Percentiles rank a stretch among this genome's conserved stretches.
Conservation (phyloP, 208 protist species). For the Phytomonas sp. region DNA sequence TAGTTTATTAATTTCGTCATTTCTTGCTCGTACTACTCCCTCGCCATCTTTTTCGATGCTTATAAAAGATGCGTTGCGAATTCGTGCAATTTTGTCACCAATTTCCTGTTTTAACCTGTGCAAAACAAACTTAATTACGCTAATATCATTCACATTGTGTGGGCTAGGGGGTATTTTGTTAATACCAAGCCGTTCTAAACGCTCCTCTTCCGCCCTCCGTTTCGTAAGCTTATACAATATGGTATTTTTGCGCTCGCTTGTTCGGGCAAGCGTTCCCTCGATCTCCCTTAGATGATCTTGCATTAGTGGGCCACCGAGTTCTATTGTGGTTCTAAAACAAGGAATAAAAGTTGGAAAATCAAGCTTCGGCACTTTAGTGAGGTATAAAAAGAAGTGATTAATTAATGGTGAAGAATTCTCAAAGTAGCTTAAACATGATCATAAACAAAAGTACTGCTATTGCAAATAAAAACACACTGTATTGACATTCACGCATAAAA, state of each 20-base stretch:
- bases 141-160: constrained; percentile 36
- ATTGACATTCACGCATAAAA: too few species aligned
- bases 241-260: constrained; percentile 70
- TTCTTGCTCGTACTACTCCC: constrained; percentile 51
- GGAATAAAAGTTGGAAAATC: background rate
- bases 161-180: constrained; percentile 62
- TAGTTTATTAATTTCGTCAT: constrained; percentile 73
- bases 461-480: too few species aligned
- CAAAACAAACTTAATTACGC: constrained; percentile 61
- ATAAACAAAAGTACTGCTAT: background rate
- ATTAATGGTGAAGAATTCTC: background rate
- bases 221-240: constrained; percentile 73
- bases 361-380: background rate
- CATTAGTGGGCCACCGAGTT: constrained; percentile 28
- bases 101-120: constrained; percentile 63
- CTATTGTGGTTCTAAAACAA: constrained; percentile 2
- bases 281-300: constrained; percentile 75
- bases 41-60: constrained; percentile 76
- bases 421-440: background rate
- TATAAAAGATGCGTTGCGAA: constrained; percentile 38
- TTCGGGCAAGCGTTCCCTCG: constrained; percentile 73
- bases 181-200: constrained; percentile 42
- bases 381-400: constrained; percentile 1
- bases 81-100: constrained; percentile 54
- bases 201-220: constrained; percentile 47